Evolutionary conservation across 2,329 filamentous ascomycete genomes (phyloP).

Genomic region (Trichoderma semiorbis): DNA sequence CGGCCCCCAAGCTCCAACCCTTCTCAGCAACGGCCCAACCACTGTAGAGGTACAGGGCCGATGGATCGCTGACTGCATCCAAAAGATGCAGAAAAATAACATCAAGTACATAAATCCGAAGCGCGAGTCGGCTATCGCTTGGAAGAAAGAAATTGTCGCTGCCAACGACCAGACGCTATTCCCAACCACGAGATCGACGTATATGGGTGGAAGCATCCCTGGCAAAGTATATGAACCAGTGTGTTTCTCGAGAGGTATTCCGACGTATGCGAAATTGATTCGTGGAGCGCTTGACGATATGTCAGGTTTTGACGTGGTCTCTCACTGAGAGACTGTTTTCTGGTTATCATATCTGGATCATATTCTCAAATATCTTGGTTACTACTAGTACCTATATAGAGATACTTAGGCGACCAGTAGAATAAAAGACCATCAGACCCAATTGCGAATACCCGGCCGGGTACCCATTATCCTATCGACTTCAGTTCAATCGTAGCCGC

Average conservation of each 20-base stretch:
- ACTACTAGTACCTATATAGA: neutral
- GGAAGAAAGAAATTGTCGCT: conserved; percentile 48
- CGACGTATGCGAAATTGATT: conserved; percentile 33
- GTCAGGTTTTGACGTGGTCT: conserved; percentile 35
- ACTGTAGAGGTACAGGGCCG: conserved; percentile 53
- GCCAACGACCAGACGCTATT: conserved; percentile 47
- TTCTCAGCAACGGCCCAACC: conserved; percentile 54
- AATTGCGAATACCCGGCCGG: no score
- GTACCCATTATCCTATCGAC: no score
- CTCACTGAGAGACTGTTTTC: neutral
- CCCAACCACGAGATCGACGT: conserved; percentile 48
- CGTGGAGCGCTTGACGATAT: conserved; percentile 33
- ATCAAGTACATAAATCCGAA: conserved; percentile 52
- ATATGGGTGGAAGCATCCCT: conserved; percentile 55
- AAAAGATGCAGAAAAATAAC: conserved; percentile 42
- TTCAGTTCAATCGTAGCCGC: no score
- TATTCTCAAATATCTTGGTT: neutral
- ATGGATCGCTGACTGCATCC: conserved; percentile 52
- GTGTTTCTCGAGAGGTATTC: conserved; percentile 44
- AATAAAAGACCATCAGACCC: neutral
- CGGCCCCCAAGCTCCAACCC: conserved; percentile 54
- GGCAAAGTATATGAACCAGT: conserved; percentile 52
- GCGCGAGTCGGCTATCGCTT: conserved; percentile 42
- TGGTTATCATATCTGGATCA: neutral
- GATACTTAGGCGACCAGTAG: neutral